phyloP scores from a whole-genome alignment of 129 eudicot genomes.

The Oenanthe sinensis region DNA sequence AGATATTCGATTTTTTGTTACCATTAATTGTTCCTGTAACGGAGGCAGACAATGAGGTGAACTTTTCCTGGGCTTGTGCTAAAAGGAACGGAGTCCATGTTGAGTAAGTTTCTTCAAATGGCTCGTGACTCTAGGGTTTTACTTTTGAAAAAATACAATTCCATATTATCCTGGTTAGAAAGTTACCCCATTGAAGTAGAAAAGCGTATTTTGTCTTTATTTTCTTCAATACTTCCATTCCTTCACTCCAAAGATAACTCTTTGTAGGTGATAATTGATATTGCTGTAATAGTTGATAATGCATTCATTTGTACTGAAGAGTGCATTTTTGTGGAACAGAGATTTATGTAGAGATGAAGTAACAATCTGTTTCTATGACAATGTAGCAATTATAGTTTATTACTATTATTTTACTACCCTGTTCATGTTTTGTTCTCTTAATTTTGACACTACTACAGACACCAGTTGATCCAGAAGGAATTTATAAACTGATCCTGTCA shows the following conservation, averaged over 20 bases:
- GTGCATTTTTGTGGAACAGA: neutral
- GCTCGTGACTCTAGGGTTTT: constrained; percentile 13
- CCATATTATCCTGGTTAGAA: neutral
- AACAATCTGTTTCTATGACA: neutral
- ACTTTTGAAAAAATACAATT: neutral
- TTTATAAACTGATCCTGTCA: neutral
- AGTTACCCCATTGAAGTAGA: constrained; percentile 2
- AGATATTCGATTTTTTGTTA: constrained; percentile 19
- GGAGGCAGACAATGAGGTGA: constrained; percentile 13
- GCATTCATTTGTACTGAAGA: too few species aligned
- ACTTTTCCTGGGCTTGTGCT: neutral
- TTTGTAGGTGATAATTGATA: neutral
- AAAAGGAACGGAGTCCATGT: constrained; percentile 8
- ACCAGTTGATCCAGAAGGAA: neutral
- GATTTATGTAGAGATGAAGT: neutral
- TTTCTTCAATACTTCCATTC: neutral
- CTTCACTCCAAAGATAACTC: constrained; percentile 2
- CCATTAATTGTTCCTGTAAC: constrained; percentile 39
- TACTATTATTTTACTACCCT: neutral
- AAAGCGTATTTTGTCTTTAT: neutral
- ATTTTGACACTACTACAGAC: neutral
- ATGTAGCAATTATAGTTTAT: neutral
- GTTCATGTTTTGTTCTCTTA: neutral
- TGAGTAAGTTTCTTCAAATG: constrained; percentile 8
- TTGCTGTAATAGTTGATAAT: neutral